Conservation (phyloP, 495 filamentous ascomycete species). For the Xylaria scruposa region DNA sequence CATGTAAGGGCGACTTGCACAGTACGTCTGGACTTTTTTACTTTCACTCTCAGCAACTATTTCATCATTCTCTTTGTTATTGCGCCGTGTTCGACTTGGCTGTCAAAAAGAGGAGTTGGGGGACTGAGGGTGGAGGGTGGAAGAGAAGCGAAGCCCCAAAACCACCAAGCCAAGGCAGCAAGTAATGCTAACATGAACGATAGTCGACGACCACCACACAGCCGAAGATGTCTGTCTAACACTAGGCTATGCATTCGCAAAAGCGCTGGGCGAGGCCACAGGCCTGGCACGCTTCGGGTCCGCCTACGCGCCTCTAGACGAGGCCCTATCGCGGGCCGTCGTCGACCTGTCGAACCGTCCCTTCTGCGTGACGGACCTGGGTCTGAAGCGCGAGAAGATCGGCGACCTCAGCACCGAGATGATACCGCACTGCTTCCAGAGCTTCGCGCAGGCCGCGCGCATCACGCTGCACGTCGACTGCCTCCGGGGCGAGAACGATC, state of each 20-base stretch:
- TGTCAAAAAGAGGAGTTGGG: not conserved
- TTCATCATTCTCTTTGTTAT: not conserved
- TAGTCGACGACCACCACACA: slow-evolving; percentile 98
- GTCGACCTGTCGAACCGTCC: slow-evolving; percentile 93
- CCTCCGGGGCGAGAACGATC: slow-evolving; percentile 88
- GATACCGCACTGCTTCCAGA: slow-evolving; percentile 93
- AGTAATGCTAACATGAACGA: slow-evolving; percentile 16
- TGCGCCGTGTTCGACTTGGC: not conserved
- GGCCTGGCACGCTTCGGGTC: slow-evolving; percentile 89
- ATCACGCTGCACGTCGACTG: slow-evolving; percentile 94
- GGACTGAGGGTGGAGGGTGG: not conserved
- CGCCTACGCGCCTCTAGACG: slow-evolving; percentile 92
- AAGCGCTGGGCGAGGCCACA: slow-evolving; percentile 73
- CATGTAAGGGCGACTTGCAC: slow-evolving; percentile 86
- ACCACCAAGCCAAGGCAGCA: not conserved
- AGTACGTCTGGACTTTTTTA: slow-evolving; percentile 60
- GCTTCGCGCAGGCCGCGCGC: slow-evolving; percentile 89
- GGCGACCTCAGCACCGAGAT: slow-evolving; percentile 94
- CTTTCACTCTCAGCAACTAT: not conserved
- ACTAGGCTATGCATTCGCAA: slow-evolving; percentile 82
- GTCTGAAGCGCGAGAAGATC: slow-evolving; percentile 86
- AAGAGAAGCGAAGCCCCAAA: slow-evolving; percentile 18
- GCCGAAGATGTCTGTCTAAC: slow-evolving; percentile 95
- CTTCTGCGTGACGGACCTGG: slow-evolving; percentile 80
- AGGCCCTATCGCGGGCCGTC: slow-evolving; percentile 91